Evolutionary conservation across 2,329 filamentous ascomycete genomes (phyloP), one percentile per base, ranked within the genome.

Genomic region (Monilinia aucupariae): DNA sequence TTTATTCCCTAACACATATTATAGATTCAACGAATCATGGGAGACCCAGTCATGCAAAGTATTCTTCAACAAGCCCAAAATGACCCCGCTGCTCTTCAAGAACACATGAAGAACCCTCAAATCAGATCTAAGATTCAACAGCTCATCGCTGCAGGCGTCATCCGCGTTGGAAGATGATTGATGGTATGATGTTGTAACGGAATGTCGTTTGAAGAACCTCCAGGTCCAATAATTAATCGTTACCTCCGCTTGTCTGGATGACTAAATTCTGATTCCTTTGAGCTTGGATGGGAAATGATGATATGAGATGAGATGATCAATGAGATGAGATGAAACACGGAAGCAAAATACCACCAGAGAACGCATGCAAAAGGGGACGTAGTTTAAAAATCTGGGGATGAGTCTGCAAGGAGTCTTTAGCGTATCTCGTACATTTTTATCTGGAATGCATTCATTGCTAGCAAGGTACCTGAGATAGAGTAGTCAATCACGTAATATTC

Each of bases 1-100:
- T 41, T 8, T n/a, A 1, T 17, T 10, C 12, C 22, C 70, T 71
- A 69, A 72, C 62, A 45, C 17, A 7, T 9, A 56, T 22, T 7
- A 45, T 51, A 74, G 87, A 96, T 97, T 75, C 90, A 96, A 84
- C 78, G 81, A 67, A 93, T 97, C 73, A 90, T 97, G 78, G 88
- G 92, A 76, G 94, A 99, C 74, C 94, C 94, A 20, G 88, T 99
- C 74, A 97, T 99, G 93, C 92, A 99, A 79, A 89, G 89, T 69
- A 97, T 97, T 69, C 85, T 97, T 63, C 92, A 97, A 76, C 94
- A 99, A 79, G 94, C 94, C 52, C 96, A 97, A 82, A 86, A 85
- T 62, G 90, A 99, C 73, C 94, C 94, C 22, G 89, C 89, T 55
- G 94, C 94, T 52, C 84, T 99, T 67, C 89, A 96, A 75, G 93